Evolutionary conservation across 495 filamentous ascomycete species (phyloP).

Genomic region (Ascobolus immersus): DNA sequence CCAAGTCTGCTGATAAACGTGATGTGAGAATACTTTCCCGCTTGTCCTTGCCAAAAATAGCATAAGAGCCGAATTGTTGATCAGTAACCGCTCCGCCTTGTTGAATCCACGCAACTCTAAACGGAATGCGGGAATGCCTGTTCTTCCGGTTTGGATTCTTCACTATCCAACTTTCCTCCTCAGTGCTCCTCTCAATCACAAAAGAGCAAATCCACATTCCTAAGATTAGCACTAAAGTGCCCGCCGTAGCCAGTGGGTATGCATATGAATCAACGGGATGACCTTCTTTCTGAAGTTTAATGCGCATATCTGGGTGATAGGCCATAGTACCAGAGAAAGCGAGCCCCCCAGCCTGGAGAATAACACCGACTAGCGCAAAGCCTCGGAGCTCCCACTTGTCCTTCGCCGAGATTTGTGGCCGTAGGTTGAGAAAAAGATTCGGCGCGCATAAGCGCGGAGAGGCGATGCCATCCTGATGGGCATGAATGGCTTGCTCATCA

Average conservation of each 20-base stretch:
- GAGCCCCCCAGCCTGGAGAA: constrained; percentile 3
- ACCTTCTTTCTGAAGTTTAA: constrained; percentile 1
- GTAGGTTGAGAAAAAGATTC: constrained; percentile 7
- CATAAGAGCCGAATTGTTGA: constrained; percentile 14
- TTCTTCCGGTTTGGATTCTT: constrained; percentile 4
- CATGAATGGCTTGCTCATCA: no score
- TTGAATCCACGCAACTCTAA: constrained; percentile 13
- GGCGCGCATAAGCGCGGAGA: no score
- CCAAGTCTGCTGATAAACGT: no score
- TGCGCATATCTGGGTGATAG: neutral
- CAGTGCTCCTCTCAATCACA: constrained; percentile 14
- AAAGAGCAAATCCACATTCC: constrained; percentile 16
- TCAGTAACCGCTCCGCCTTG: constrained; percentile 11
- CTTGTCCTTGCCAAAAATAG: constrained; percentile 3
- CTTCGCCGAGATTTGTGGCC: neutral
- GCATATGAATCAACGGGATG: constrained; percentile 9
- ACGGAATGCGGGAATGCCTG: neutral
- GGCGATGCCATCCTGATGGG: no score
- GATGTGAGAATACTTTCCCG: no score
- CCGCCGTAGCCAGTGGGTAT: constrained; percentile 12
- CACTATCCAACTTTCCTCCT: constrained; percentile 5
- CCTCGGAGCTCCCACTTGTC: neutral
- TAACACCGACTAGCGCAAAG: constrained; percentile 3
- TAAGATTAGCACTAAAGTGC: constrained; percentile 9
- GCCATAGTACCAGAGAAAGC: constrained; percentile 1